A percentile compares a stretch with the other conserved stretches of the same genome.
These are phyloP conservation scores for Lagerstroemia speciosa DNA, from an alignment of 345 rosid species.

Conservation along the genomic window DNA sequence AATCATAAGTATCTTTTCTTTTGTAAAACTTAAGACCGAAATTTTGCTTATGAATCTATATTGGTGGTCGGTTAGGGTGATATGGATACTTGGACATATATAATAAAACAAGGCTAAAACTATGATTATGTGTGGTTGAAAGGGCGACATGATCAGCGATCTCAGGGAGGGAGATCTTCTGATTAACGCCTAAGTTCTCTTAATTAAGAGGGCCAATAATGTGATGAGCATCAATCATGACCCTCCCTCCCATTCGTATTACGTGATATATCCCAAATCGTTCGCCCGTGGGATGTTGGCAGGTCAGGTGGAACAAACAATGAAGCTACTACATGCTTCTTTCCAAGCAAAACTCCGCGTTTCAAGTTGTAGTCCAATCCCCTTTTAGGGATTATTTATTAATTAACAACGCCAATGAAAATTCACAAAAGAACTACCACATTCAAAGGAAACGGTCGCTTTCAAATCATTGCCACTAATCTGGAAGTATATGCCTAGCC, in stretches of 20 bases:
- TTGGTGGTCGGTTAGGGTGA: no score
- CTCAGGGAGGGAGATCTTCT: neutral
- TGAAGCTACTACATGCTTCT: neutral
- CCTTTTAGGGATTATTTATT: neutral
- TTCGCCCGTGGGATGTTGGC: conserved; percentile 7
- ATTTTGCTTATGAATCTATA: no score
- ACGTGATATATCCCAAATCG: neutral
- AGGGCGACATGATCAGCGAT: neutral
- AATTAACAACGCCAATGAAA: no score
- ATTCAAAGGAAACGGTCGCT: no score
- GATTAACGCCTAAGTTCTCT: neutral
- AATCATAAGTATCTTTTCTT: no score
- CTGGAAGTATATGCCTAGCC: no score
- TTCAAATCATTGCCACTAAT: no score
- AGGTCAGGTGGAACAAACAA: conserved; percentile 11
- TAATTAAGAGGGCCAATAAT: neutral
- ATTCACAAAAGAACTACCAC: no score
- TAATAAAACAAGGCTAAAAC: neutral
- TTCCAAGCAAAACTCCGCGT: neutral
- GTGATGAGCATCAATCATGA: neutral
- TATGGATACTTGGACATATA: no score
- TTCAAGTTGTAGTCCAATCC: neutral
- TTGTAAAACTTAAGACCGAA: no score
- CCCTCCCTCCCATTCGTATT: neutral
- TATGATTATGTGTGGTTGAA: neutral